phyloP scores from a whole-genome alignment of 768 basidiomycete species.

The Termitomyces sp. region DNA sequence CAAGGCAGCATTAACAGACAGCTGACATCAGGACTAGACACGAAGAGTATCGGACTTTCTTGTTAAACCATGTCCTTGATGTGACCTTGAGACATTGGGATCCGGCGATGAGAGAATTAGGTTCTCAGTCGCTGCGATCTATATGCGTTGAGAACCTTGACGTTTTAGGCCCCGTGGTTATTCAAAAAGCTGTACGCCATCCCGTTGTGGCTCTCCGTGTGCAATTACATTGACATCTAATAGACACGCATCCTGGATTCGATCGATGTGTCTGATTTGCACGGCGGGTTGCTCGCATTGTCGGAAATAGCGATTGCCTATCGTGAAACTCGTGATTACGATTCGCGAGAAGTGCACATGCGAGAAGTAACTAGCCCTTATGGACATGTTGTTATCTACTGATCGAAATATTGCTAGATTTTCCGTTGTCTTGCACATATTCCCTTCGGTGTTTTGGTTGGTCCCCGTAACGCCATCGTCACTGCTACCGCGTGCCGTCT shows the following conservation, averaged over 20 bases:
- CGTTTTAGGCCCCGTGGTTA: slow-evolving; percentile 43
- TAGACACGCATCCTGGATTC: slow-evolving; percentile 57
- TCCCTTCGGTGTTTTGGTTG: slow-evolving; percentile 52
- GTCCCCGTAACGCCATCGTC: slow-evolving; percentile 65
- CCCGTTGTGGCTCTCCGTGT: slow-evolving; percentile 1
- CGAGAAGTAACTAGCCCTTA: slow-evolving; percentile 35
- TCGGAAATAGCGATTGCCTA: slow-evolving; percentile 67
- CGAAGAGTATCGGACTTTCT: slow-evolving; percentile 58
- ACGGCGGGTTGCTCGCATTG: slow-evolving; percentile 76
- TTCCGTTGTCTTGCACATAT: slow-evolving; percentile 54
- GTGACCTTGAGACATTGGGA: slow-evolving; percentile 91
- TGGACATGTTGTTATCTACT: not conserved
- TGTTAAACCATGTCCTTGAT: slow-evolving; percentile 69
- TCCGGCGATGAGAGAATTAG: slow-evolving; percentile 66
- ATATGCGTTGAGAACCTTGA: slow-evolving; percentile 60
- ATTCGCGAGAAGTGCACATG: slow-evolving; percentile 28
- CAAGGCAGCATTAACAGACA: not conserved
- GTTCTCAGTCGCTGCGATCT: slow-evolving; percentile 64
- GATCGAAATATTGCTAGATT: slow-evolving; percentile 38
- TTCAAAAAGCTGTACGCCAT: slow-evolving; percentile 41
- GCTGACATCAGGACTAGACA: slow-evolving; percentile 45
- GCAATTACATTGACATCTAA: not conserved
- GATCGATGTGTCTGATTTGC: slow-evolving; percentile 63
- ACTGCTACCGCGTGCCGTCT: slow-evolving; percentile 68
- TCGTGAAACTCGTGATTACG: slow-evolving; percentile 24